Evolutionary conservation across 495 filamentous ascomycete species (phyloP).

Genomic region (Daldinia concentrica): DNA sequence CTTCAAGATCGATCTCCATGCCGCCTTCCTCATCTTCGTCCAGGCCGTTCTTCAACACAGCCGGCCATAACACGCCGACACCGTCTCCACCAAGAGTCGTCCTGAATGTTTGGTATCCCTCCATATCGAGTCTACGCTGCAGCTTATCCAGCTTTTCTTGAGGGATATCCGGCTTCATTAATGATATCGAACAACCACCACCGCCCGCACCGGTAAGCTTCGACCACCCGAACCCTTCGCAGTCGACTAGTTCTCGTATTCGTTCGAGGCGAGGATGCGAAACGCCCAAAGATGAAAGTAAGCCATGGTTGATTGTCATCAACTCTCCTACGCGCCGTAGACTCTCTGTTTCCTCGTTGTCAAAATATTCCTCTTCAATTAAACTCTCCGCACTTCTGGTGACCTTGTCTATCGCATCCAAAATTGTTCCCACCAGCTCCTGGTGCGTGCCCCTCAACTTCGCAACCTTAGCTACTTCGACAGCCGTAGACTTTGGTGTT

Average conservation of each 20-base stretch:
- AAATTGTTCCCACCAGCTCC: constrained; percentile 75
- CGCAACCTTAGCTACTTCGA: constrained; percentile 86
- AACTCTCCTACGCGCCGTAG: constrained; percentile 80
- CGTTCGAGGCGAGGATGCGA: constrained; percentile 94
- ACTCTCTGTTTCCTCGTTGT: constrained; percentile 63
- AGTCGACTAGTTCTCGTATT: constrained; percentile 89
- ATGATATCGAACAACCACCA: constrained; percentile 92
- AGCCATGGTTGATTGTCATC: constrained; percentile 91
- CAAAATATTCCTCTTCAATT: constrained; percentile 70
- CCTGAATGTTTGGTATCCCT: constrained; percentile 84
- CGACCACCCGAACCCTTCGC: constrained; percentile 91
- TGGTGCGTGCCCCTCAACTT: constrained; percentile 74
- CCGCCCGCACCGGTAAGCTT: constrained; percentile 96
- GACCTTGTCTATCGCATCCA: constrained; percentile 85
- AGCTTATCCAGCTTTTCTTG: constrained; percentile 65
- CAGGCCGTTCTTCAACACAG: constrained; percentile 77
- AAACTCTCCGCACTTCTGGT: constrained; percentile 76
- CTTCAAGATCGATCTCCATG: constrained; percentile 91
- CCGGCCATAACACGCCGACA: constrained; percentile 91
- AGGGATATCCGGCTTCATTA: constrained; percentile 71
- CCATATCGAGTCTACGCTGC: constrained; percentile 71
- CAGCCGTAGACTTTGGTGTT: constrained; percentile 80
- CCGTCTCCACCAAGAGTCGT: constrained; percentile 91
- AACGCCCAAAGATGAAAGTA: constrained; percentile 86
- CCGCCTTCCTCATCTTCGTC: constrained; percentile 76